Base-by-base conservation (phyloP, 177 flowering plant species). In the Vitis hybrid region DNA sequence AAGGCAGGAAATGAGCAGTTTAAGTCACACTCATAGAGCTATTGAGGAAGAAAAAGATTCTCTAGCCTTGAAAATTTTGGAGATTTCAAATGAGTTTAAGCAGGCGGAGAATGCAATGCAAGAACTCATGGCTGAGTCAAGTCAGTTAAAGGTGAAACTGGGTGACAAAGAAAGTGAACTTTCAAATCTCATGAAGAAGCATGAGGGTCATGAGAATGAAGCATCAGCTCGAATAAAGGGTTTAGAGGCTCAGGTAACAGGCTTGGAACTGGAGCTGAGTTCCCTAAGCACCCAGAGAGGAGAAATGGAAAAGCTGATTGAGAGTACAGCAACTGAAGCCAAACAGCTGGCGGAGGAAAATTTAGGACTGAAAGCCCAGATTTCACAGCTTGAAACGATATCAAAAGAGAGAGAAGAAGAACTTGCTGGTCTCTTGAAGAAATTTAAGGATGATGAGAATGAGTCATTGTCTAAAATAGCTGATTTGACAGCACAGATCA, bases 31-130 rank as follows among this genome's bases (percentile, higher is more conserved):
- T 60, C 70, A 74, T 30, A 71, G 72, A 68, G 65, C 68, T 51
- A 64, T 68, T 2, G 75, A 68, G 68, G 87, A 84, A 76, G 89
- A 88, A 64, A 87, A 83, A 23, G 65, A 56, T 15, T 71, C 78
- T 64, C 75, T 88, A 14, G 64, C 71, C 23, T 73, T 69, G 51
- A 82, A 82, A 76, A 56, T 77, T 58, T 73, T 79, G 13, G 75
- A 77, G 65, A 65, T 79, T 48, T 73, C 83, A 19, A 79, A 69
- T 74, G 87, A 81, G 74, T 64, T 82, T 49, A 76, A 72, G 59
- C 59, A 62, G 71, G 77, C 76, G 32, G 71, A 76, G 40, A 71
- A 65, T 2, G 56, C 15, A 5, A 75, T 60, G 30, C 56, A 84
- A 62, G 74, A 74, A 65, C 73, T 75, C 26, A n/a, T 65, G 62